Evolutionary conservation across 306 rosid species (phyloP).

Genomic region (Acacia acuminata): DNA sequence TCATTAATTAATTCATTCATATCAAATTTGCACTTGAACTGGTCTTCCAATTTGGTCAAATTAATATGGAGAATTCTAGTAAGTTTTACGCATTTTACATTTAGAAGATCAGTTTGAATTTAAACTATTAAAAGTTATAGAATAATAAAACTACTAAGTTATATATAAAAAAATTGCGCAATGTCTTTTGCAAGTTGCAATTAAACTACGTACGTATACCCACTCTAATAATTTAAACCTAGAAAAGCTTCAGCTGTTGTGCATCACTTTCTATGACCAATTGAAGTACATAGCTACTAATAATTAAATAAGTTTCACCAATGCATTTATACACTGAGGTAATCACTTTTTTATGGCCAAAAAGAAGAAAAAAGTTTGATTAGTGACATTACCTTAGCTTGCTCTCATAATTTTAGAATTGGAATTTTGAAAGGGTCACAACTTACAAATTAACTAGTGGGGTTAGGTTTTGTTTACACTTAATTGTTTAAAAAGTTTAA

Average conservation of each 20-base stretch:
- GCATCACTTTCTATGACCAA: not conserved
- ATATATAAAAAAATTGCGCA: not conserved
- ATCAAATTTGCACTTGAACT: not conserved
- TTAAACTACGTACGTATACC: not conserved
- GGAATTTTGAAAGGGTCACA: slow-evolving; percentile 4
- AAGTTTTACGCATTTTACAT: not conserved
- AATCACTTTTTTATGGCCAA: not conserved
- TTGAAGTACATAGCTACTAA: not conserved
- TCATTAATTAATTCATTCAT: not conserved
- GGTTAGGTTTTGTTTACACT: slow-evolving; percentile 39
- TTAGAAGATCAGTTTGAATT: not conserved
- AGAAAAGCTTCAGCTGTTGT: not conserved
- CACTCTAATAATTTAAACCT: not conserved
- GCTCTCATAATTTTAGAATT: not conserved
- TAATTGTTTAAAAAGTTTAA: slow-evolving; percentile 16
- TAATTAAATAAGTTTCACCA: not conserved
- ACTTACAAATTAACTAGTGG: not conserved
- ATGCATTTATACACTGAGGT: not conserved
- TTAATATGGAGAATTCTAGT: not conserved
- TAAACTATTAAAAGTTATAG: not conserved
- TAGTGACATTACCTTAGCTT: not conserved
- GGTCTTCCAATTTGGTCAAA: not conserved
- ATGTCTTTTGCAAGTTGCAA: not conserved
- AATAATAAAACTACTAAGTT: not conserved
- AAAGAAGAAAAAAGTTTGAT: not conserved